Base-by-base conservation (phyloP, 2,329 filamentous ascomycete genomes). In the Ceratocystis eucalypticola region DNA sequence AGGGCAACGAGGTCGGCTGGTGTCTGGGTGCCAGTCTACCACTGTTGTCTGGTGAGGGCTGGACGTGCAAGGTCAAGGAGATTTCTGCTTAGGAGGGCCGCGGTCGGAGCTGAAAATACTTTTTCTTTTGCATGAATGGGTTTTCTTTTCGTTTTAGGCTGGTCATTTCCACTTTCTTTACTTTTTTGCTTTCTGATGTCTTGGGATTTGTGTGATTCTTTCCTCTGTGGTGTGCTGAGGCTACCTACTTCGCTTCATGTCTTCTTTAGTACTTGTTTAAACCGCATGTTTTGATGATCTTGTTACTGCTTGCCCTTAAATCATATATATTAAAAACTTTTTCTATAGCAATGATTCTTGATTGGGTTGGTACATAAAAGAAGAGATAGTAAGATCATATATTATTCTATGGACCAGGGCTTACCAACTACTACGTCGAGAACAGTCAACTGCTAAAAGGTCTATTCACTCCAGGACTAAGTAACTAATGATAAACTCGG, bases 1-100 rank as follows among this genome's bases (percentile, higher is more conserved):
- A 95, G 79, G 87, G 86, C 66, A 96, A 96, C 75, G 95, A 99
- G 79, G 78, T 99, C 72, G 94, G 94, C 48, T 99, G 94, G 94
- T 97, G 93, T 78, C 81, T 99, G 73, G 94, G 94, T 76, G 94
- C 94, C 70, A 96, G 91, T 82, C 80, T 96, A 72, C 93, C 92
- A 45, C 81, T 96, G 55, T 80, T 96, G 68, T 86, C 85, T 74
- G 84, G 84, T 68, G 95, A 91, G 28, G 92, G 92, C 70, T 96
- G 93, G 93, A 80, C 89, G 72, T 96, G 92, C 80, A 91, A 87
- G 78, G 80, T 96, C 71, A 88, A 84, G 71, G 82, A 96, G 78
- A 78, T 94, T 69, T 81, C 83, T 64, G 28, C 37, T 50, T 65
- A 61, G 30, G 55, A 41, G 68, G 22, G 53, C 65, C 28, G 5